Evolutionary conservation across 805 yeast genomes (phyloP), one percentile per base, ranked within the genome.

Genomic region (Phaffomyces opuntiae): DNA sequence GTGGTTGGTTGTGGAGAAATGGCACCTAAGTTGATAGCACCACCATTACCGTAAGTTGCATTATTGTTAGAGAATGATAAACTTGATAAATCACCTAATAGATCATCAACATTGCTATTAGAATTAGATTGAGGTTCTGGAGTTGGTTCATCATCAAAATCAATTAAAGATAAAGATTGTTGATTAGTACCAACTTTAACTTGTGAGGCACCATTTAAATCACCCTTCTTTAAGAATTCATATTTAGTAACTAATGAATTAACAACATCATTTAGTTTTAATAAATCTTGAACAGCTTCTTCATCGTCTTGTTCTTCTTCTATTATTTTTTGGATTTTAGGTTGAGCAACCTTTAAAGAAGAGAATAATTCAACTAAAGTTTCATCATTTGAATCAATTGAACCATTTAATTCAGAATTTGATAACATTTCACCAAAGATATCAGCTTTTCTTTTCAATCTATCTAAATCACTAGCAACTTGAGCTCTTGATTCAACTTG

Each of bases 391-490:
- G 60, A 47, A 44, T 70, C 72, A n/a, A 70, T 45, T 6, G 57
- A 52, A 4, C 73, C 72, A 5, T 69, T 61, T 29, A 69, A 67
- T 33, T 72, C 59, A 12, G 80, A 65, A 38, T 75, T 67, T 53
- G 69, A 66, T 49, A 91, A 70, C 96, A 93, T 90, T 55, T 91
- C 97, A 46, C 83, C 82, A 50, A 93, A 78, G 38, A 93, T 72
- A 52, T 87, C 95, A 13, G 88, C 86, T 66, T 93, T 93, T 46
- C 96, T 77, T 55, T 80, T 82, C 57, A 93, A 74, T 61, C 86
- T 83, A 40, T 85, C 87, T 44, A 93, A 72, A 59, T 93, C 98
- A 52, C 84, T 87, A 32, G 83, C 81, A 32, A 90, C 83, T 55
- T 85, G 80, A 46, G 85, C 87, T 59, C 80, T 81, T 53, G 88